Conservation (phyloP, 164 flowering plant species). For the Akebia trifoliata region DNA sequence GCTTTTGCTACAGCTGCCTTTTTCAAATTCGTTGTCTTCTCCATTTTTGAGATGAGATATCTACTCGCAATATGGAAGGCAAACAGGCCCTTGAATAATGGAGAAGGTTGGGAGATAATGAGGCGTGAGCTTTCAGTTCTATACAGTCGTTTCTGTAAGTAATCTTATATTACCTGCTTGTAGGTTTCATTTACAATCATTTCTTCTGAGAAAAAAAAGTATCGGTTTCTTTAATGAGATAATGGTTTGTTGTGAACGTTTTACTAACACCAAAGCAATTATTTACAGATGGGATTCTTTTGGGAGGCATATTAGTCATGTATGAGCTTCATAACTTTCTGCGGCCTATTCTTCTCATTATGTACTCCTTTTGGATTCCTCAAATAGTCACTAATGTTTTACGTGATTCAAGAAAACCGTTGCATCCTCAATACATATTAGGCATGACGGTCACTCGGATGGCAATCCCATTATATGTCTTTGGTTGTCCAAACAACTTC, state of each 20-base stretch:
- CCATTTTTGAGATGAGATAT: constrained; percentile 98
- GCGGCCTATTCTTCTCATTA: constrained; percentile 67
- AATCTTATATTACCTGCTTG: not conserved
- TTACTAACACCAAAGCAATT: not conserved
- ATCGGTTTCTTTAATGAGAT: not conserved
- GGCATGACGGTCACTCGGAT: constrained; percentile 87
- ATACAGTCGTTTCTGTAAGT: constrained; percentile 98
- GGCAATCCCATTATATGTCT: constrained; percentile 84
- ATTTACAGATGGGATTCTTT: constrained; percentile 90
- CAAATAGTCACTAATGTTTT: constrained; percentile 77
- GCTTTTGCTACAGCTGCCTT: constrained; percentile 99
- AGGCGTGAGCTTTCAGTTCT: constrained; percentile 94
- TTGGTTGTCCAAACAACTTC: constrained; percentile 94
- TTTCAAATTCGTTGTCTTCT: constrained; percentile 98
- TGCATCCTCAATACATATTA: constrained; percentile 90
- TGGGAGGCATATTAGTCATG: constrained; percentile 95
- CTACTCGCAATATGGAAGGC: constrained; percentile 99
- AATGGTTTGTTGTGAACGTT: not conserved
- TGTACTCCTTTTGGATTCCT: constrained; percentile 98
- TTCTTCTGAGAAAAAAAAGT: not conserved
- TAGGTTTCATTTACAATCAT: not conserved
- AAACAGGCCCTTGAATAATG: constrained; percentile 69
- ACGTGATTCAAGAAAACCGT: constrained; percentile 90
- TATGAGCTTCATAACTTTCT: constrained; percentile 79
- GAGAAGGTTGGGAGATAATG: constrained; percentile 98